A percentile compares a stretch with the other conserved stretches of the same genome.
Conservation (phyloP, 73 alveolate genomes). For the Blepharisma stoltei region DNA sequence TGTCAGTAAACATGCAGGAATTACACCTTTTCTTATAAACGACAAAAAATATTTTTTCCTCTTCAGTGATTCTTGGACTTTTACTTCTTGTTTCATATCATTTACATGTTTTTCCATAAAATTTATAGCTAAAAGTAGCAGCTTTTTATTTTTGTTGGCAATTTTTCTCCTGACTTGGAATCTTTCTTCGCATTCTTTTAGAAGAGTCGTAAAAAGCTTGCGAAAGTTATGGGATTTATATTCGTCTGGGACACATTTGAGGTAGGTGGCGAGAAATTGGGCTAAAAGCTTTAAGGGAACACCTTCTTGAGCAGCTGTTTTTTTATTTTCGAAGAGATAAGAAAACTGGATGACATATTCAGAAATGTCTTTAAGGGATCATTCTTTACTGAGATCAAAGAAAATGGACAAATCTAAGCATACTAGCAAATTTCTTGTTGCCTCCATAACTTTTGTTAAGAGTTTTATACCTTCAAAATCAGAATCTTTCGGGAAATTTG, state of each 20-base stretch:
- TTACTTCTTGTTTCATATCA: slow-evolving; percentile 25
- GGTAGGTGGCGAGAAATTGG: slow-evolving; percentile 15
- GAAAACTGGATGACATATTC: slow-evolving; percentile 25
- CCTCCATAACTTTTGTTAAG: slow-evolving; percentile 6
- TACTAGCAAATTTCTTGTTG: not conserved
- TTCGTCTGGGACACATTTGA: not conserved
- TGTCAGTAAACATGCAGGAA: slow-evolving; percentile 10
- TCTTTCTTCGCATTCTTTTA: not conserved
- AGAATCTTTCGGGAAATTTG: not conserved
- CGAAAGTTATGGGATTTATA: not conserved
- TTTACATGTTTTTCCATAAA: slow-evolving; percentile 13
- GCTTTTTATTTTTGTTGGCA: not conserved
- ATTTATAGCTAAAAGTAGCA: not conserved
- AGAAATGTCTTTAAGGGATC: slow-evolving; percentile 10
- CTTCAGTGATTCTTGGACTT: not conserved
- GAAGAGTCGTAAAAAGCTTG: not conserved
- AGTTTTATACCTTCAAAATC: slow-evolving; percentile 2
- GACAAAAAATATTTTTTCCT: not conserved
- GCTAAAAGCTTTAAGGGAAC: slow-evolving; percentile 26
- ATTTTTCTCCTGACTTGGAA: not conserved
- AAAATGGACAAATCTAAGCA: not conserved
- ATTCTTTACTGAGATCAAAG: slow-evolving; percentile 20
- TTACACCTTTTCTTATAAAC: not conserved
- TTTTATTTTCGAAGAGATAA: slow-evolving; percentile 21
- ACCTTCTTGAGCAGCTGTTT: slow-evolving; percentile 4